A percentile compares a stretch with the other conserved stretches of the same genome.
Conservation (phyloP, 139 green algal genomes). For the Marvania coccoides region DNA sequence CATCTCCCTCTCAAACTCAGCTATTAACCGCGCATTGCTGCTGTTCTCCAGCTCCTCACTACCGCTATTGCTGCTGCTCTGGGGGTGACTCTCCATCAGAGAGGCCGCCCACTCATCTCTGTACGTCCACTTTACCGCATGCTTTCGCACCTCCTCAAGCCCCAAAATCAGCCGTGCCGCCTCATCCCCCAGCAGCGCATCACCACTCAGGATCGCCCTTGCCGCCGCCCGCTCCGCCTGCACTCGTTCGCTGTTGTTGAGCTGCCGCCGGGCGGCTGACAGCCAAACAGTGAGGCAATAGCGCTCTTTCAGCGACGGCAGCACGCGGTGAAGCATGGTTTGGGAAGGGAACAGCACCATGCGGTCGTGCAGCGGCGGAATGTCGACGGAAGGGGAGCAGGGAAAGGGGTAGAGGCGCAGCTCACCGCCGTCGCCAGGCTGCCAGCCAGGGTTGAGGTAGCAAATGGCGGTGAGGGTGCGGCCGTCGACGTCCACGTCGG, state of each 20-base stretch:
- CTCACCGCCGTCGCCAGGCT: constrained; percentile 34
- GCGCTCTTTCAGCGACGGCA: constrained; percentile 25
- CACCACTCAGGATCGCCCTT: neutral
- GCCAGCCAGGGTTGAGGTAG: constrained; percentile 62
- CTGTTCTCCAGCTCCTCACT: constrained; percentile 22
- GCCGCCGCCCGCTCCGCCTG: neutral
- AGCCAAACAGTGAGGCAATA: constrained; percentile 76
- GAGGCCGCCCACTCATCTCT: constrained; percentile 42
- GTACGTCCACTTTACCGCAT: constrained; percentile 37
- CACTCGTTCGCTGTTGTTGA: neutral
- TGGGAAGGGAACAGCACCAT: constrained; percentile 66
- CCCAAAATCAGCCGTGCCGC: constrained; percentile 24
- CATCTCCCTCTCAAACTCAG: constrained; percentile 38
- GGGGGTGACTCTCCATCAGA: constrained; percentile 45
- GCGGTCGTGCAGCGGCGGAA: constrained; percentile 44
- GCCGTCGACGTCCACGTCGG: constrained; percentile 50
- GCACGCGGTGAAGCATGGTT: constrained; percentile 63
- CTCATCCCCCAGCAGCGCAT: neutral
- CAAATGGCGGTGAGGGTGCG: constrained; percentile 60
- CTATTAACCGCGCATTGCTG: constrained; percentile 16
- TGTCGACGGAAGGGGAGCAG: constrained; percentile 27
- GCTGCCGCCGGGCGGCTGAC: constrained; percentile 18
- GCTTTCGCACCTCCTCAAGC: constrained; percentile 33
- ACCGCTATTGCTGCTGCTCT: neutral
- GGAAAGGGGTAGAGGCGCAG: constrained; percentile 69